These are phyloP conservation scores for Darksidea phi DNA, from an alignment of 495 filamentous ascomycete genomes.

Conservation along the genomic window DNA sequence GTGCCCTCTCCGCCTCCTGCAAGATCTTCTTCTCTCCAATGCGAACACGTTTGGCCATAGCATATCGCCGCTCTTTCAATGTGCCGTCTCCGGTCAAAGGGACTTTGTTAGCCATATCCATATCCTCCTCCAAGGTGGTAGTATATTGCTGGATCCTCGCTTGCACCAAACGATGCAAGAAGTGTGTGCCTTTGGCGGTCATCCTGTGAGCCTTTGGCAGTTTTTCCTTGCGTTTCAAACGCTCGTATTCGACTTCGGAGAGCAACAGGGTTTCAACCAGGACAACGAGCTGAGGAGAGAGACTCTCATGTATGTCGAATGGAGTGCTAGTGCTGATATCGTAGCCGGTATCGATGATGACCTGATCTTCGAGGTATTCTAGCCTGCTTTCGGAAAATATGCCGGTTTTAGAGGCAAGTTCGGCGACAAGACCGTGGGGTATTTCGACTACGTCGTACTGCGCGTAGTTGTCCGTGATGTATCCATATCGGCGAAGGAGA, in stretches of 20 bases:
- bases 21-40: slow-evolving; percentile 77
- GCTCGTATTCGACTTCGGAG: slow-evolving; percentile 35
- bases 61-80: slow-evolving; percentile 41
- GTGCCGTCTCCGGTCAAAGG: neutral
- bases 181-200: slow-evolving; percentile 44
- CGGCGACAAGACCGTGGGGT: slow-evolving; percentile 55
- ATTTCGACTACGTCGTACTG: slow-evolving; percentile 82
- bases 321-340: slow-evolving; percentile 46
- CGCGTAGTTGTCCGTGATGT: slow-evolving; percentile 73
- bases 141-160: slow-evolving; percentile 54
- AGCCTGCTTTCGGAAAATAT: slow-evolving; percentile 38
- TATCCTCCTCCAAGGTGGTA: slow-evolving; percentile 65
- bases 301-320: slow-evolving; percentile 44
- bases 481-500: slow-evolving; percentile 83
- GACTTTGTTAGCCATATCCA: slow-evolving; percentile 11
- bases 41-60: slow-evolving; percentile 74
- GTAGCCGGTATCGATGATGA: slow-evolving; percentile 57
- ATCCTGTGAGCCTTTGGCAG: slow-evolving; percentile 51
- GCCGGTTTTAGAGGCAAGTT: slow-evolving; percentile 18
- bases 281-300: slow-evolving; percentile 48
- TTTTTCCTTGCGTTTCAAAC: slow-evolving; percentile 49
- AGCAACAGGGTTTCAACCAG: slow-evolving; percentile 51
- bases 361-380: slow-evolving; percentile 52
- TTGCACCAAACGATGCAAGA: slow-evolving; percentile 42
- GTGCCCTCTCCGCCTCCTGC: slow-evolving; percentile 44